These are phyloP conservation scores for Phytopythium cucurbitacearum DNA, from an alignment of 352 stramenopile species.

Conservation along the genomic window DNA sequence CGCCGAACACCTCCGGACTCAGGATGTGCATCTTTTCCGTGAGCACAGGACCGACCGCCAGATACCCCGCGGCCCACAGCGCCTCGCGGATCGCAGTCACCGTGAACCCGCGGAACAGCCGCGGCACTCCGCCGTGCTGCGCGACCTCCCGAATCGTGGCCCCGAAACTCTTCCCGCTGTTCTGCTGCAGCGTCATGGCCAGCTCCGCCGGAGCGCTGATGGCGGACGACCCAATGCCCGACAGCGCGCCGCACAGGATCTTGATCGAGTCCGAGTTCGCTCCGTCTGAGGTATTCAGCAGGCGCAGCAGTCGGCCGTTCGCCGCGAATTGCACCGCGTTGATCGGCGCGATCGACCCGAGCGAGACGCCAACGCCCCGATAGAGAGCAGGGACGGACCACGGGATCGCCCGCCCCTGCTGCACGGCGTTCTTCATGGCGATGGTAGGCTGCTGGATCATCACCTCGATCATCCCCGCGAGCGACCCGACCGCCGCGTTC, in stretches of 20 bases:
- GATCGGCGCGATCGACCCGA: conserved; percentile 75
- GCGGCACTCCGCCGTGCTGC: conserved; percentile 30
- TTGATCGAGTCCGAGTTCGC: conserved; percentile 43
- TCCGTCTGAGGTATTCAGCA: conserved; percentile 11
- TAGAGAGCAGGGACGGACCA: conserved; percentile 65
- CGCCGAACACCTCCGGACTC: conserved; percentile 51
- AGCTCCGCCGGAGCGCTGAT: conserved; percentile 74
- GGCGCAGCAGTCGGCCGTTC: conserved; percentile 63
- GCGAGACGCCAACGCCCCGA: conserved; percentile 70
- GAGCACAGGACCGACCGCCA: conserved; percentile 72
- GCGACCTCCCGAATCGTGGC: conserved; percentile 58
- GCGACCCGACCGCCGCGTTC: conserved; percentile 73
- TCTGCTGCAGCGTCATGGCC: conserved; percentile 86
- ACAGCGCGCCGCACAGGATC: conserved; percentile 56
- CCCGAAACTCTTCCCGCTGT: conserved; percentile 64
- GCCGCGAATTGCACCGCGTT: conserved; percentile 77
- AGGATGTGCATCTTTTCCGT: conserved; percentile 53
- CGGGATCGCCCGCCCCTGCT: conserved; percentile 66
- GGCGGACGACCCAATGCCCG: conserved; percentile 53
- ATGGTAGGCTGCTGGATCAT: conserved; percentile 81
- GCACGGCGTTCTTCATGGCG: conserved; percentile 82
- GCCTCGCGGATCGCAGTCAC: conserved; percentile 61
- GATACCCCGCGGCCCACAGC: conserved; percentile 74
- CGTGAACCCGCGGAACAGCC: conserved; percentile 57
- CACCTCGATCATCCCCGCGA: conserved; percentile 82